These are phyloP conservation scores for Diplodia corticola DNA, from an alignment of 2,329 filamentous ascomycete species.

Conservation along the genomic window DNA sequence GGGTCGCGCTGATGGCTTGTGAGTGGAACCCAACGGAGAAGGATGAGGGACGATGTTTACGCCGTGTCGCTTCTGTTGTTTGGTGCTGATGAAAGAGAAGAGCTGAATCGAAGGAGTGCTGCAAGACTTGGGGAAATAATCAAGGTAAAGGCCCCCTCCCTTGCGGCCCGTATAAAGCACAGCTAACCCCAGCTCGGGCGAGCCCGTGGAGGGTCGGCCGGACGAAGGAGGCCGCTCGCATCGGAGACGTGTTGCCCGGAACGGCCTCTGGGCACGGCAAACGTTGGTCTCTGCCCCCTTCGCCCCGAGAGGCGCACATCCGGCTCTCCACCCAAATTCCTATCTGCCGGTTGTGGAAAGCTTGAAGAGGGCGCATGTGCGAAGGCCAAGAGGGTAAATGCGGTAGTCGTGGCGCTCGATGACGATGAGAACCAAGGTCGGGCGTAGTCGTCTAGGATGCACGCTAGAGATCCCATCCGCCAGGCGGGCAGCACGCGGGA, in stretches of 20 bases:
- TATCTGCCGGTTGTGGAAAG: background rate
- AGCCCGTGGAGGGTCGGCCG: background rate
- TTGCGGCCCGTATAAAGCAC: background rate
- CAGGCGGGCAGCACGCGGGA: constrained; percentile 2
- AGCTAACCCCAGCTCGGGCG: background rate
- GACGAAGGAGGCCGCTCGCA: background rate
- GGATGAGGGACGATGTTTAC: background rate
- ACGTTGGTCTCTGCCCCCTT: background rate
- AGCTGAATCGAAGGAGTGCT: background rate
- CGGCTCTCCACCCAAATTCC: constrained; percentile 12
- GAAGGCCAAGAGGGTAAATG: background rate
- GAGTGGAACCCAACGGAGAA: background rate
- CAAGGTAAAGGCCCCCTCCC: background rate
- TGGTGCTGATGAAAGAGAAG: background rate
- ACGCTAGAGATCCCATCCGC: background rate
- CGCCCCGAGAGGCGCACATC: background rate
- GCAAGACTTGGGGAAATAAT: background rate
- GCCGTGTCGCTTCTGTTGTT: background rate
- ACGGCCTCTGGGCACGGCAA: background rate
- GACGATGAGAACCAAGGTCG: background rate
- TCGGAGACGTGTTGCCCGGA: background rate
- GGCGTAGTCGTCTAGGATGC: background rate
- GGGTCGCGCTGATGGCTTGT: background rate
- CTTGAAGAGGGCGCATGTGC: background rate
- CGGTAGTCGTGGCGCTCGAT: background rate